phyloP scores from a whole-genome alignment of 208 protist species.

The Trichomonas vaginalis region DNA sequence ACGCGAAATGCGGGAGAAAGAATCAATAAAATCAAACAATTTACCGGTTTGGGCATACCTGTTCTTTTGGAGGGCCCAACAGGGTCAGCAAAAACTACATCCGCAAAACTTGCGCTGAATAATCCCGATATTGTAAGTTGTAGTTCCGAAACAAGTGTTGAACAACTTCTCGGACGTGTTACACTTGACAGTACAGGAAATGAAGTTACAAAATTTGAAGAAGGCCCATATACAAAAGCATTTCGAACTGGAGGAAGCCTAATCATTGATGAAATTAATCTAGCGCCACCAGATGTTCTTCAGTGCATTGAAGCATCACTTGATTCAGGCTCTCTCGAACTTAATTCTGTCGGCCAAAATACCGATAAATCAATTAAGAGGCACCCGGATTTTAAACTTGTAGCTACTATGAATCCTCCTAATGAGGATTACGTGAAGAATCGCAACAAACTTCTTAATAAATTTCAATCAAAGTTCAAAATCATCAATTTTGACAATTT shows the following conservation, averaged over 20 bases:
- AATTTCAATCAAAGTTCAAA: not conserved
- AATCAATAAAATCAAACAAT: not conserved
- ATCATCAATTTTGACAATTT: not conserved
- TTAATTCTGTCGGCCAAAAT: not conserved
- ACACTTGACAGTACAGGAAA: not conserved
- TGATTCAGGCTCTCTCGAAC: not conserved
- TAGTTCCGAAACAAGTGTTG: not conserved
- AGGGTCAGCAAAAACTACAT: not conserved
- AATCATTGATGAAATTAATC: conserved; percentile 13
- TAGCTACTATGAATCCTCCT: conserved; percentile 4
- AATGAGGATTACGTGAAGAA: not conserved
- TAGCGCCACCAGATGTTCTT: not conserved
- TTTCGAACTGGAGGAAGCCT: not conserved
- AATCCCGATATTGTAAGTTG: not conserved
- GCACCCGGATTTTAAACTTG: not conserved
- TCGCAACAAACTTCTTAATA: not conserved
- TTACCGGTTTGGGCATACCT: not conserved
- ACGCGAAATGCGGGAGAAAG: not conserved
- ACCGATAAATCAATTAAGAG: not conserved
- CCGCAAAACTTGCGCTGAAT: no score
- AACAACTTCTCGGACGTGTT: not conserved
- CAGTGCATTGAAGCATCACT: conserved; percentile 17
- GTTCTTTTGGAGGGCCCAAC: not conserved
- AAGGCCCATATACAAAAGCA: not conserved
- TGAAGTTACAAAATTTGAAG: not conserved